Conservation (phyloP, 257 asterid genomes). For the Oldenlandia corymbosa region DNA sequence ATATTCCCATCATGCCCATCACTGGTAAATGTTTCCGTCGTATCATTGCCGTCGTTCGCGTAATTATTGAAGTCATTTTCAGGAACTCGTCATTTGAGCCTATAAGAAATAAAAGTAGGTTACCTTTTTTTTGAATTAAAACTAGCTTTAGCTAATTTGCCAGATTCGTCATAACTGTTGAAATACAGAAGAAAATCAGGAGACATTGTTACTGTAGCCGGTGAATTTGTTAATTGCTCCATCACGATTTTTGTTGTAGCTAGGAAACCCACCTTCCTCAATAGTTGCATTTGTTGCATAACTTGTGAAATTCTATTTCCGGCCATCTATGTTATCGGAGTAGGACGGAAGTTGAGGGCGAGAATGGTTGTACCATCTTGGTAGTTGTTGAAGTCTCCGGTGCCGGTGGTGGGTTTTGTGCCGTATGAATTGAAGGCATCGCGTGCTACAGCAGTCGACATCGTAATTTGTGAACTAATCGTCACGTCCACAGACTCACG, state of each 20-base stretch:
- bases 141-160: no score
- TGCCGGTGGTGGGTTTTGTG: no score
- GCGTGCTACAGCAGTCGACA: no score
- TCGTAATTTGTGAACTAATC: no score
- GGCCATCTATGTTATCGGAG: slow-evolving; percentile 45
- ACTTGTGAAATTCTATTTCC: slow-evolving; percentile 35
- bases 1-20: slow-evolving; percentile 46
- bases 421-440: no score
- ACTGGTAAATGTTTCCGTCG: slow-evolving; percentile 43
- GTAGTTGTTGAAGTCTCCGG: no score
- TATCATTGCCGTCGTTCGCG: slow-evolving; percentile 48
- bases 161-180: slow-evolving; percentile 61
- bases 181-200: slow-evolving; percentile 12
- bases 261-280: slow-evolving; percentile 50
- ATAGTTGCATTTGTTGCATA: slow-evolving; percentile 50
- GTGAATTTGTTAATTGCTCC: no score
- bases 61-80: slow-evolving; percentile 60
- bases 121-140: no score
- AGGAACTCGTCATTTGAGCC: slow-evolving; percentile 41
- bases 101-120: slow-evolving; percentile 52
- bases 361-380: no score
- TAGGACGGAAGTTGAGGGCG: no score
- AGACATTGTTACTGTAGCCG: no score
- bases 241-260: slow-evolving; percentile 55
- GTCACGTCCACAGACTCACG: no score